Evolutionary conservation across 1,139 yeast species (phyloP).

Genomic region (Taiozyma sp.): DNA sequence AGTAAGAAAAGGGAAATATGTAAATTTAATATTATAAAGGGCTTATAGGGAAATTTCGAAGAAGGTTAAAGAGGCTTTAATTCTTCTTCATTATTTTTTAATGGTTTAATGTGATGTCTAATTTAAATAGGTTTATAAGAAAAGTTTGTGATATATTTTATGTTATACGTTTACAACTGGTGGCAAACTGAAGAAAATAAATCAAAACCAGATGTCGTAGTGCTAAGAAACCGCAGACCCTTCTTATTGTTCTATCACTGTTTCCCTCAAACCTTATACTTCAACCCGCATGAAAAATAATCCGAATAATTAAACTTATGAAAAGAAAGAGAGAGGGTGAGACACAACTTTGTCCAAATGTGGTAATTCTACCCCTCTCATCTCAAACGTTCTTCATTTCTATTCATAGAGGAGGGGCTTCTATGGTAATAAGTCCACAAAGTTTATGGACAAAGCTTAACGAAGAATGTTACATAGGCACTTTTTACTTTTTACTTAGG

Average conservation of each 20-base stretch:
- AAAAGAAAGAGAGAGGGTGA: too few species aligned
- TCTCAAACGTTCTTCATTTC: too few species aligned
- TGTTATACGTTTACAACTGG: background rate
- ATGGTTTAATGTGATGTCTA: background rate
- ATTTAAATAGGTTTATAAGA: background rate
- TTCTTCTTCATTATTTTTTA: background rate
- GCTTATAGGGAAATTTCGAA: background rate
- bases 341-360: too few species aligned
- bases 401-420: too few species aligned
- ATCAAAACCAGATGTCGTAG: too few species aligned
- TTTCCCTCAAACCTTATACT: background rate
- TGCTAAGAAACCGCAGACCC: background rate
- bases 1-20: background rate
- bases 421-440: too few species aligned
- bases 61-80: background rate
- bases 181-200: background rate
- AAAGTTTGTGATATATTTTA: background rate
- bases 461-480: too few species aligned
- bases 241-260: background rate
- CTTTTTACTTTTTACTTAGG: too few species aligned
- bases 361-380: too few species aligned
- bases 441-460: too few species aligned
- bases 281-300: too few species aligned
- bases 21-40: background rate
- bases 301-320: too few species aligned